Percentiles rank a stretch among this genome's conserved stretches.
Conservation (phyloP, 2,329 filamentous ascomycete genomes). For the Stemphylium vesicarium region DNA sequence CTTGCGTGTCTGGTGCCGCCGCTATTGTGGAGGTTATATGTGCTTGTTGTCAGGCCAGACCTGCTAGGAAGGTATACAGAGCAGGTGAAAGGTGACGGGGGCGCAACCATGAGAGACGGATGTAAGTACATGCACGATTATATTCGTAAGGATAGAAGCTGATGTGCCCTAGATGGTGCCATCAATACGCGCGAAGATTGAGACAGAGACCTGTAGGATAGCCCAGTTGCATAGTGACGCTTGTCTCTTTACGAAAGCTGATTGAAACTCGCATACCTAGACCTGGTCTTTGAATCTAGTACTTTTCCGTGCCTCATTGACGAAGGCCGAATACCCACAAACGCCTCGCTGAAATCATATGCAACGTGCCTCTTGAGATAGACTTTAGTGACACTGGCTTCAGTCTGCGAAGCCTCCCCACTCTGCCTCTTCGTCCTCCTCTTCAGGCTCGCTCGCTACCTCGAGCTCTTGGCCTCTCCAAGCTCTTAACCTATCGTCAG, state of each 20-base stretch:
- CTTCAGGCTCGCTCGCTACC: constrained; percentile 45
- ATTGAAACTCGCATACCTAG: neutral
- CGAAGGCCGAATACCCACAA: constrained; percentile 3
- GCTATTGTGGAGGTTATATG: constrained; percentile 35
- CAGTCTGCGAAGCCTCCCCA: constrained; percentile 75
- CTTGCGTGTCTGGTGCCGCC: constrained; percentile 27
- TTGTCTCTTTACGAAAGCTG: neutral
- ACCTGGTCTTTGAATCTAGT: neutral
- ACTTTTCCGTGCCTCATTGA: constrained; percentile 5
- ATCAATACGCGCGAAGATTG: constrained; percentile 8
- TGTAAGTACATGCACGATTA: constrained; percentile 3
- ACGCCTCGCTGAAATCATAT: constrained; percentile 24
- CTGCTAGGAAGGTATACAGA: constrained; percentile 31
- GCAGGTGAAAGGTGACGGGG: neutral
- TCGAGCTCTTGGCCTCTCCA: constrained; percentile 56
- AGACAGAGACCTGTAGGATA: neutral
- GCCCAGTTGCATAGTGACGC: neutral
- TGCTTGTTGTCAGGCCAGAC: constrained; percentile 30
- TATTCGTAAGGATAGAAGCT: neutral
- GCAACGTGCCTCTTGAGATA: constrained; percentile 9
- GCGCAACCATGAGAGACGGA: constrained; percentile 3
- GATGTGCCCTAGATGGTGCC: constrained; percentile 5
- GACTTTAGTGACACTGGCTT: constrained; percentile 21
- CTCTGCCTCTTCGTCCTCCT: constrained; percentile 63
- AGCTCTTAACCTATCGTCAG: constrained; percentile 75